Conservation (phyloP, 2,329 filamentous ascomycete species). For the Hymenoscyphus albidus region DNA sequence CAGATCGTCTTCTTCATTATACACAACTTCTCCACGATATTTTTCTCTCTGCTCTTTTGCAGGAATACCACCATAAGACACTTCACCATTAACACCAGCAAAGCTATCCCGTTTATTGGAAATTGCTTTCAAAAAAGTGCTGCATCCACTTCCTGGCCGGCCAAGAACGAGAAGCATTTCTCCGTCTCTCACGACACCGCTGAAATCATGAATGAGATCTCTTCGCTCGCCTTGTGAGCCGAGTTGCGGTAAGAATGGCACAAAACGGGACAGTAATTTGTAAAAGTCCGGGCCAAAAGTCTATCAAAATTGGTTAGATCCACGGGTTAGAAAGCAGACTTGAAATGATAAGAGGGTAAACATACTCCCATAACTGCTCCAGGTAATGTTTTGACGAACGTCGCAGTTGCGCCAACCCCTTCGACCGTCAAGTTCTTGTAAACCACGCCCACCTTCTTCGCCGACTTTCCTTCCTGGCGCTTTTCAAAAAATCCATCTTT, state of each 20-base stretch:
- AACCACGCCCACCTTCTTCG: conserved; percentile 74
- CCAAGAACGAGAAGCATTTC: conserved; percentile 63
- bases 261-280: conserved; percentile 45
- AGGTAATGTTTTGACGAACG: conserved; percentile 69
- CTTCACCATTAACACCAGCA: conserved; percentile 63
- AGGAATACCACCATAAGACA: conserved; percentile 67
- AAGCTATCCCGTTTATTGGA: conserved; percentile 66
- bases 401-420: conserved; percentile 62
- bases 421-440: conserved; percentile 75
- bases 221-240: conserved; percentile 30
- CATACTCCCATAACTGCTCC: conserved; percentile 62
- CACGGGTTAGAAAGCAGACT: neutral
- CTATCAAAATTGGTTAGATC: conserved; percentile 13
- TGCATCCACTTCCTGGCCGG: conserved; percentile 46
- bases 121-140: conserved; percentile 71
- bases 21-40: conserved; percentile 70
- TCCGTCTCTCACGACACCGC: conserved; percentile 61
- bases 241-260: conserved; percentile 26
- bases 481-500: conserved; percentile 73
- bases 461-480: conserved; percentile 60
- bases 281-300: conserved; percentile 81
- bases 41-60: conserved; percentile 63
- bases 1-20: conserved; percentile 72
- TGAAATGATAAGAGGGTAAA: too few relatives aligned
- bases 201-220: conserved; percentile 61